Percentiles rank a stretch among this genome's conserved stretches.
phyloP scores from a whole-genome alignment of 257 asterid genomes.

The Gardenia jasminoides region DNA sequence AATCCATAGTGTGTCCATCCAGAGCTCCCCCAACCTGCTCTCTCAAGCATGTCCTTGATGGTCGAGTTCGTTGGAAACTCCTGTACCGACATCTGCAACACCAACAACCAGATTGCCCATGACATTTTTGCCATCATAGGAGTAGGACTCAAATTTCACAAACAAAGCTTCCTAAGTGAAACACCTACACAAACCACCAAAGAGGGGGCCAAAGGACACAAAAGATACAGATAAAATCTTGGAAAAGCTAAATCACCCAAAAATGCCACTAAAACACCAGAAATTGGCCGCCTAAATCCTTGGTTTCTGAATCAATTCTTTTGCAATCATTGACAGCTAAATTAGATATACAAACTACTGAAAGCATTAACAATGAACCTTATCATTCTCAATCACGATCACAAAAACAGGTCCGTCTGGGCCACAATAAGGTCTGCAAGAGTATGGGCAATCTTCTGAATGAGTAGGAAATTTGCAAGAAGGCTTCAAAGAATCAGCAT shows the following conservation, averaged over 20 bases:
- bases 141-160: background rate
- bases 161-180: background rate
- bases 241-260: background rate
- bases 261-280: background rate
- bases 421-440: conserved; percentile 67
- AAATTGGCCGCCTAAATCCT: background rate
- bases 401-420: conserved; percentile 80
- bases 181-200: background rate
- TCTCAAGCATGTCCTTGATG: conserved; percentile 63
- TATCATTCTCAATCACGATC: conserved; percentile 83
- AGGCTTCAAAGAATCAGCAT: conserved; percentile 46
- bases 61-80: conserved; percentile 80
- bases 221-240: background rate
- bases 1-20: conserved; percentile 63
- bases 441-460: conserved; percentile 68
- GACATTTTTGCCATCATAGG: background rate
- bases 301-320: background rate
- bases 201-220: background rate
- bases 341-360: background rate
- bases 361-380: conserved; percentile 45
- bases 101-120: conserved; percentile 1
- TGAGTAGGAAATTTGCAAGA: conserved; percentile 86
- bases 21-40: conserved; percentile 61
- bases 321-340: background rate
- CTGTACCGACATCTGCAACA: conserved; percentile 92